These are phyloP conservation scores for Mollisiaceae sp. DNA, from an alignment of 2,329 filamentous ascomycete genomes.

Conservation along the genomic window DNA sequence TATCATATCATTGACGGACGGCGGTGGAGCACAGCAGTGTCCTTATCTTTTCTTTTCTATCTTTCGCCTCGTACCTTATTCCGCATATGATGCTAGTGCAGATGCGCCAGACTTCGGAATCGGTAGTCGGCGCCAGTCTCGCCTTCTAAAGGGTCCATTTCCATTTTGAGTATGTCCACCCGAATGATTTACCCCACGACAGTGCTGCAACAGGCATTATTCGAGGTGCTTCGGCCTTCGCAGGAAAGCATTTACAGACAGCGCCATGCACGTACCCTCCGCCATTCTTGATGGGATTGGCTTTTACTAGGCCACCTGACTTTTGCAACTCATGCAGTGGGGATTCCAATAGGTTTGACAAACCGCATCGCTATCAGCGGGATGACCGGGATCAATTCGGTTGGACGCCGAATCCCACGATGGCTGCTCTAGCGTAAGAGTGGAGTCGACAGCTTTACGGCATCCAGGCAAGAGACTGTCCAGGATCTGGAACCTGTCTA, in stretches of 20 bases:
- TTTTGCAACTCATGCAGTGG: neutral
- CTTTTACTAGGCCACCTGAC: conserved; percentile 1
- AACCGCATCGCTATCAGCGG: conserved; percentile 26
- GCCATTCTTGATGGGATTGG: neutral
- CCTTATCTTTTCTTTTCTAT: conserved; percentile 11
- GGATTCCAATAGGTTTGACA: conserved; percentile 5
- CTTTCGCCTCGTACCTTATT: conserved; percentile 1
- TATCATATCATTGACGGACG: conserved; percentile 4
- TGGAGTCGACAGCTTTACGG: conserved; percentile 25
- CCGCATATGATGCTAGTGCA: conserved; percentile 3
- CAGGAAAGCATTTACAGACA: neutral
- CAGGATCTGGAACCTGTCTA: conserved; percentile 27
- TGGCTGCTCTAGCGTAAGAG: conserved; percentile 30
- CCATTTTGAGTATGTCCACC: conserved; percentile 4
- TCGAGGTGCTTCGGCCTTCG: neutral
- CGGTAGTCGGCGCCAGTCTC: conserved; percentile 8
- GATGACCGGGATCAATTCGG: conserved; percentile 23
- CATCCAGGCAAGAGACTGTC: conserved; percentile 22
- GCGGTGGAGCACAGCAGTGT: neutral
- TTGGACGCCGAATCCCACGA: conserved; percentile 30
- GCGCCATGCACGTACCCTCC: neutral
- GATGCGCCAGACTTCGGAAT: neutral
- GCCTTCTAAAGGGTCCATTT: conserved; percentile 15
- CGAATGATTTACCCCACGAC: conserved; percentile 25
- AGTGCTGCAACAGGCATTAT: conserved; percentile 17